These are phyloP conservation scores for Ramaria sp. DNA, from an alignment of 768 basidiomycete species.

Conservation along the genomic window DNA sequence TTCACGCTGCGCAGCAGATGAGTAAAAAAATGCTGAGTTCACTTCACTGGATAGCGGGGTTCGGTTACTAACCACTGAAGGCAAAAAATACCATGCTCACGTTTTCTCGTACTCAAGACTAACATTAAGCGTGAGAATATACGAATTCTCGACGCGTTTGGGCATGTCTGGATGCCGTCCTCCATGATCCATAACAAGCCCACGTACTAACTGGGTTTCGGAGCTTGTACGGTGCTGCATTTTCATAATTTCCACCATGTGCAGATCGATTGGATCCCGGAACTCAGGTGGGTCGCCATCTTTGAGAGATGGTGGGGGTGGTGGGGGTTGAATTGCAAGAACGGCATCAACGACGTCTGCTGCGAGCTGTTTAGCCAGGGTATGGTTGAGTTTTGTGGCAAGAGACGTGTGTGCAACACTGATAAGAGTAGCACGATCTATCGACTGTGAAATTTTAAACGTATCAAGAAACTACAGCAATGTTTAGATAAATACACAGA, in stretches of 20 bases:
- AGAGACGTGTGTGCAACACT: constrained; percentile 93
- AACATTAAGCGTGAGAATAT: constrained; percentile 90
- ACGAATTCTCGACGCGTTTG: constrained; percentile 94
- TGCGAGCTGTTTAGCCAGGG: constrained; percentile 78
- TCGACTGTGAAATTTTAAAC: constrained; percentile 67
- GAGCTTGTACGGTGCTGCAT: constrained; percentile 99
- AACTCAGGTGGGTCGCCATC: constrained; percentile 37
- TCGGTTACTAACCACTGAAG: neutral
- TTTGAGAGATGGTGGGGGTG: constrained; percentile 37
- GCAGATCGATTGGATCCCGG: constrained; percentile 89
- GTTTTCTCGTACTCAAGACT: constrained; percentile 99
- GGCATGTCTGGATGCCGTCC: constrained; percentile 99
- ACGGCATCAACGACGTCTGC: constrained; percentile 95
- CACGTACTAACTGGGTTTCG: constrained; percentile 91
- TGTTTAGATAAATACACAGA: constrained; percentile 11
- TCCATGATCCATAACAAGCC: constrained; percentile 95
- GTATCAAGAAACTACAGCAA: constrained; percentile 77
- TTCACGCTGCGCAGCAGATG: constrained; percentile 94
- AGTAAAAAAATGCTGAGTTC: constrained; percentile 99
- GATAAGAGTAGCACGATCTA: constrained; percentile 87
- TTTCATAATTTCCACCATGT: constrained; percentile 99
- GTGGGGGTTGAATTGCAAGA: constrained; percentile 66
- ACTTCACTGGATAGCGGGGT: constrained; percentile 61
- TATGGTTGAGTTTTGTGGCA: constrained; percentile 78
- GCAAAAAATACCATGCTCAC: constrained; percentile 36